These are phyloP conservation scores for Paraglomus brasilianum DNA, from an alignment of 192 early-diverging fungal species.

Conservation along the genomic window DNA sequence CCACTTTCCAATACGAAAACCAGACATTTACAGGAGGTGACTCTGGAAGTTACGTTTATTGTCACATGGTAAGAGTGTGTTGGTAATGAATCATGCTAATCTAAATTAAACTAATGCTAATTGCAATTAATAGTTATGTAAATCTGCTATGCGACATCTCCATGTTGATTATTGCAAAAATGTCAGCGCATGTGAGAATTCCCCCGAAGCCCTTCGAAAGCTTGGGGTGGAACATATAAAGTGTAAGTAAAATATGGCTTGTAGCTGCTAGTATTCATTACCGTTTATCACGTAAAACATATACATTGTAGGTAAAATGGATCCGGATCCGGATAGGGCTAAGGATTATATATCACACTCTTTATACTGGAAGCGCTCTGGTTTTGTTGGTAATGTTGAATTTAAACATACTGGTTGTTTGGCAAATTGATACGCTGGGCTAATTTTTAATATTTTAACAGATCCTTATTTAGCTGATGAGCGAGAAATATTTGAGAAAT, in stretches of 20 bases:
- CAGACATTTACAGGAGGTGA: slow-evolving; percentile 40
- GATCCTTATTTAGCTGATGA: slow-evolving; percentile 37
- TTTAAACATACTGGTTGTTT: slow-evolving; percentile 12
- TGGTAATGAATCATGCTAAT: background rate
- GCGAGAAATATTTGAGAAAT: slow-evolving; percentile 36
- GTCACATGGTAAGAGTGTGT: slow-evolving; percentile 36
- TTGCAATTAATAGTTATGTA: background rate
- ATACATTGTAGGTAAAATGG: slow-evolving; percentile 15
- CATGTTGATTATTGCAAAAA: slow-evolving; percentile 39
- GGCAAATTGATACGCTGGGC: too few relatives aligned
- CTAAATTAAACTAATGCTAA: slow-evolving; percentile 1
- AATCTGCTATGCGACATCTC: slow-evolving; percentile 32
- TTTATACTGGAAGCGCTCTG: slow-evolving; percentile 40
- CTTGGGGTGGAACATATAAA: slow-evolving; percentile 21
- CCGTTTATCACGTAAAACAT: background rate
- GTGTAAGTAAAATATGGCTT: background rate
- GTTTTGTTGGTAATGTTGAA: slow-evolving; percentile 31
- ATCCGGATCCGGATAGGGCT: slow-evolving; percentile 31
- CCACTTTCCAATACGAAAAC: background rate
- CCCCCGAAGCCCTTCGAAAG: slow-evolving; percentile 17
- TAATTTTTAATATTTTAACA: background rate
- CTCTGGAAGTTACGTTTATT: slow-evolving; percentile 34
- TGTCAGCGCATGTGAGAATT: slow-evolving; percentile 27
- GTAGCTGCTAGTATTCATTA: background rate
- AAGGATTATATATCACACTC: slow-evolving; percentile 35